Evolutionary conservation across 768 basidiomycete genomes (phyloP).

Genomic region (Xanthoconium purpureum): DNA sequence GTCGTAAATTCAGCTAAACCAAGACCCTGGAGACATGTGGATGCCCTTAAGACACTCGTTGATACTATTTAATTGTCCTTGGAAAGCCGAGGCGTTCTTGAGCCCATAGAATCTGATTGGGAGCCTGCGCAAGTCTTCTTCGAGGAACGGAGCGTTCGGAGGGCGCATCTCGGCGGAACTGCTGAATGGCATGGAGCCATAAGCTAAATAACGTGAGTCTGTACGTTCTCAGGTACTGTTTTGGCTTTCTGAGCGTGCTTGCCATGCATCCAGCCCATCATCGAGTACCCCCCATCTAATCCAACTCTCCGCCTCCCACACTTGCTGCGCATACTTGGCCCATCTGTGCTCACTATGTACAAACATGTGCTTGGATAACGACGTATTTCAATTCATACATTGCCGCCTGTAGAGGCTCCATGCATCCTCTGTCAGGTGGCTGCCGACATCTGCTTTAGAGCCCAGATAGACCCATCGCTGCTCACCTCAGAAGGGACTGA

Average conservation of each 20-base stretch:
- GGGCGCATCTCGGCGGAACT: conserved; percentile 50
- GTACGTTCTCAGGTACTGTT: not conserved
- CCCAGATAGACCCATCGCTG: conserved; percentile 28
- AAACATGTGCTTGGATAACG: conserved; percentile 74
- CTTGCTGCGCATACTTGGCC: conserved; percentile 72
- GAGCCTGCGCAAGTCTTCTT: conserved; percentile 62
- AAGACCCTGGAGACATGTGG: conserved; percentile 73
- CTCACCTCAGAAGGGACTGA: conserved; percentile 21
- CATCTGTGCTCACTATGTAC: conserved; percentile 73
- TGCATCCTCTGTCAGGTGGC: conserved; percentile 62
- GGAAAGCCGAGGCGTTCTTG: conserved; percentile 45
- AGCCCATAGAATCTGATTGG: conserved; percentile 58
- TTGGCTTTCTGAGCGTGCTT: conserved; percentile 9
- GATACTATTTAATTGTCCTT: conserved; percentile 50
- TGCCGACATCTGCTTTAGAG: conserved; percentile 64
- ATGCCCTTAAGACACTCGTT: conserved; percentile 59
- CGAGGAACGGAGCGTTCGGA: conserved; percentile 53
- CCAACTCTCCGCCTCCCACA: conserved; percentile 75
- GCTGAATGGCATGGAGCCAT: conserved; percentile 61
- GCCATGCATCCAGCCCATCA: conserved; percentile 16
- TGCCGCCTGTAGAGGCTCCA: conserved; percentile 76
- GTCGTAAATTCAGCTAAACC: conserved; percentile 65
- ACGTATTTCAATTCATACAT: conserved; percentile 75
- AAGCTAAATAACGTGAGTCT: conserved; percentile 55
- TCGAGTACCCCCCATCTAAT: conserved; percentile 31